These are phyloP conservation scores for Gryganskiella cystojenkinii DNA, from an alignment of 192 early-diverging fungal genomes.

Conservation along the genomic window DNA sequence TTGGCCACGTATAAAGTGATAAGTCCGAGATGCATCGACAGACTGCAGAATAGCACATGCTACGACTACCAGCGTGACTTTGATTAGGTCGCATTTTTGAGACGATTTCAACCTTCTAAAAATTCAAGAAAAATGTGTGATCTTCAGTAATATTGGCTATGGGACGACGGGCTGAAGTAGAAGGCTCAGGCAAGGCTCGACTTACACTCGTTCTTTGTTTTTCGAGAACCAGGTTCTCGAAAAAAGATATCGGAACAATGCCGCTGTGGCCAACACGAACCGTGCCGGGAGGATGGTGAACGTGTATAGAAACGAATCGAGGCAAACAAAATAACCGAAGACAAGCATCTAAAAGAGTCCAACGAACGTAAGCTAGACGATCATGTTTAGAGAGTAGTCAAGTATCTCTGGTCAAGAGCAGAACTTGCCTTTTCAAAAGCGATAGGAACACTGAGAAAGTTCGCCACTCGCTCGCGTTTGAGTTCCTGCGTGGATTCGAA, in stretches of 20 bases:
- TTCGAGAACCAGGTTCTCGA: constrained; percentile 51
- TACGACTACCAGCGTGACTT: constrained; percentile 81
- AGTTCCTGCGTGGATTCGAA: constrained; percentile 79
- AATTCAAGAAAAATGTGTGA: not conserved
- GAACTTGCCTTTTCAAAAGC: constrained; percentile 87
- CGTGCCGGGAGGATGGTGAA: constrained; percentile 95
- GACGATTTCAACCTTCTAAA: constrained; percentile 73
- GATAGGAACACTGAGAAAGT: constrained; percentile 88
- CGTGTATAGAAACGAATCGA: constrained; percentile 95
- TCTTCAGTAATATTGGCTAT: too few species aligned
- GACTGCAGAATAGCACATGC: constrained; percentile 80
- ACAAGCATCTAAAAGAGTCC: constrained; percentile 73
- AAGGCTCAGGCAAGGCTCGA: not conserved
- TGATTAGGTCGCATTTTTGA: constrained; percentile 92
- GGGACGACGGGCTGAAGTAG: constrained; percentile 2
- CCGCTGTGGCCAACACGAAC: constrained; percentile 74
- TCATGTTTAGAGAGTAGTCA: too few species aligned
- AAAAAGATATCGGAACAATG: constrained; percentile 51
- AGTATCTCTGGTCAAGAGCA: too few species aligned
- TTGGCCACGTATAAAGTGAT: constrained; percentile 97
- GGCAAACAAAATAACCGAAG: constrained; percentile 91
- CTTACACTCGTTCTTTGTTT: constrained; percentile 46
- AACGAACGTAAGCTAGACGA: not conserved
- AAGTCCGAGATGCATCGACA: constrained; percentile 90
- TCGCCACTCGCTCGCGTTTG: constrained; percentile 88